phyloP scores from a whole-genome alignment of 257 asterid species.

The Fraxinus pennsylvanica region DNA sequence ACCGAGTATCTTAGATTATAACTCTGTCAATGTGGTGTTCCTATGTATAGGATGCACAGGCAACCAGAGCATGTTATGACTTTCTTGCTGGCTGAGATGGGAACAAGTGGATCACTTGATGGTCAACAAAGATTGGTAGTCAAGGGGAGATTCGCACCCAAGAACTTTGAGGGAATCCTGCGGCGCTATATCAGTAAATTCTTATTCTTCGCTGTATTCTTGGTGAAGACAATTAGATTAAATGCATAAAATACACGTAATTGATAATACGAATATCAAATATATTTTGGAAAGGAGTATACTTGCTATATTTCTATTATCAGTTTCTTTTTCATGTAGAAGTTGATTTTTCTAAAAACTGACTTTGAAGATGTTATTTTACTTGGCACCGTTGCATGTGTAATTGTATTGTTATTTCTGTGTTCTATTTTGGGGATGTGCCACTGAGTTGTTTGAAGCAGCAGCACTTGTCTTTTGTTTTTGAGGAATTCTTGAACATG shows the following conservation, averaged over 20 bases:
- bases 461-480: not conserved
- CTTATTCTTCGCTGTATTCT: not conserved
- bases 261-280: not conserved
- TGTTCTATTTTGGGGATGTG: not conserved
- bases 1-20: not conserved
- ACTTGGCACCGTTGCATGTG: not conserved
- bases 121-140: conserved; percentile 92
- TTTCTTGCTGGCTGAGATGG: conserved; percentile 96
- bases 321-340: not conserved
- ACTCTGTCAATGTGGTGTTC: not conserved
- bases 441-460: not conserved
- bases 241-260: not conserved
- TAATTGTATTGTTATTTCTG: not conserved
- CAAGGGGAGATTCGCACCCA: conserved; percentile 95
- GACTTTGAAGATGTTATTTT: not conserved
- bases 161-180: conserved; percentile 91
- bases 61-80: conserved; percentile 98
- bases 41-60: conserved; percentile 72
- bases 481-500: not conserved
- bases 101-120: conserved; percentile 95
- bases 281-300: not conserved
- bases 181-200: conserved; percentile 86
- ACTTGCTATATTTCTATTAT: not conserved
- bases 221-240: not conserved
- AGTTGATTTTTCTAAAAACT: not conserved